These are phyloP conservation scores for Xylaria sp. DNA, from an alignment of 495 filamentous ascomycete species.

Conservation along the genomic window DNA sequence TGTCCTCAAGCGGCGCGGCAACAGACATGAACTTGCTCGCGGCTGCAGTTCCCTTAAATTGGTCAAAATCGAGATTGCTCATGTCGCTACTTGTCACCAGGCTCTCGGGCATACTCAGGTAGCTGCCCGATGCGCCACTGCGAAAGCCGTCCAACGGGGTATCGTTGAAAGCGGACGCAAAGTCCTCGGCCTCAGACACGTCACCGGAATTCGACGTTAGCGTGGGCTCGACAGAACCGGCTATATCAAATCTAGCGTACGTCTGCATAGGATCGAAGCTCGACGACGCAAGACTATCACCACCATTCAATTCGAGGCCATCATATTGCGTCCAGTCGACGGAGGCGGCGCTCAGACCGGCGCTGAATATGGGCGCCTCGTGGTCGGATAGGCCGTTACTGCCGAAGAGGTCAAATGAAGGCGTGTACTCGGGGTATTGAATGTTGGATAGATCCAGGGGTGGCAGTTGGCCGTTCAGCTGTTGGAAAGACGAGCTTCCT, in stretches of 20 bases:
- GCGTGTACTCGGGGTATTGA: conserved; percentile 61
- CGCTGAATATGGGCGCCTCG: conserved; percentile 71
- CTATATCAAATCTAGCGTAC: conserved; percentile 70
- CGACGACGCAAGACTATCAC: conserved; percentile 63
- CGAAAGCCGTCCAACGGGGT: conserved; percentile 59
- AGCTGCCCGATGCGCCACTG: conserved; percentile 56
- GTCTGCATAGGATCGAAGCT: conserved; percentile 74
- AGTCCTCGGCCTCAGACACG: conserved; percentile 76
- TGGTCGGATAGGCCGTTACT: conserved; percentile 62
- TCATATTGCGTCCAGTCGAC: conserved; percentile 81
- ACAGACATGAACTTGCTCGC: conserved; percentile 50
- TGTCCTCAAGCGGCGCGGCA: conserved; percentile 44
- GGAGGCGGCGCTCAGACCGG: conserved; percentile 66
- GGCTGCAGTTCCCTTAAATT: conserved; percentile 59
- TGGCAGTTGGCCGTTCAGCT: conserved; percentile 66
- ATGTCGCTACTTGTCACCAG: conserved; percentile 62
- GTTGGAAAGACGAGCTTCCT: conserved; percentile 60
- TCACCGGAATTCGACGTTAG: conserved; percentile 78
- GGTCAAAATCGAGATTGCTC: conserved; percentile 66
- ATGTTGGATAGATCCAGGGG: conserved; percentile 67
- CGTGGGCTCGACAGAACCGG: conserved; percentile 58
- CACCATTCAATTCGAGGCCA: conserved; percentile 60
- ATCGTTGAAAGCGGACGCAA: conserved; percentile 61
- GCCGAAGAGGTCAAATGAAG: conserved; percentile 58
- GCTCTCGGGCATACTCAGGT: conserved; percentile 57